Percentiles rank a stretch among this genome's conserved stretches.
Conservation (phyloP, 129 eudicot genomes). For the Sambucus nigra region DNA sequence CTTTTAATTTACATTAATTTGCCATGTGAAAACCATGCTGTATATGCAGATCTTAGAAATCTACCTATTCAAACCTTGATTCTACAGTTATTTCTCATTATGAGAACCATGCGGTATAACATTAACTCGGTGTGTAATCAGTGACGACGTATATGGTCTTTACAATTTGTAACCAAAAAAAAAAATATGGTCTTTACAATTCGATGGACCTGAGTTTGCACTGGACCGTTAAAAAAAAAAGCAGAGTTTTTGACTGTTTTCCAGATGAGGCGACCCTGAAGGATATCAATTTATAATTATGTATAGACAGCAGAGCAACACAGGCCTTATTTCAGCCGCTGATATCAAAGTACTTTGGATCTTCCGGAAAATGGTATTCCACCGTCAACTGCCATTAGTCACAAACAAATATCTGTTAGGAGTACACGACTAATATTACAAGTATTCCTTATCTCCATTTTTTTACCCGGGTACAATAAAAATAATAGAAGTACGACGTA, state of each 20-base stretch:
- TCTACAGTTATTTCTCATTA: not conserved
- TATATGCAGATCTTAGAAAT: too few relatives aligned
- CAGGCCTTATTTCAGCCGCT: constrained; percentile 40
- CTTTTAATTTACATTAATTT: too few relatives aligned
- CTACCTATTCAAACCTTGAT: too few relatives aligned
- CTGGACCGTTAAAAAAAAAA: too few relatives aligned
- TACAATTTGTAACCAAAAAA: too few relatives aligned
- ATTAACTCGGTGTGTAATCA: not conserved
- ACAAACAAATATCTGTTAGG: constrained; percentile 17
- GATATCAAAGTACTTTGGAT: constrained; percentile 76
- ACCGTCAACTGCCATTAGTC: constrained; percentile 54
- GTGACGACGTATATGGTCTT: too few relatives aligned
- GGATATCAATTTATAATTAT: not conserved
- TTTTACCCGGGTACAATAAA: too few relatives aligned
- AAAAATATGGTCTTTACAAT: not conserved
- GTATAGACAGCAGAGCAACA: constrained; percentile 12
- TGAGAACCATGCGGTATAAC: not conserved
- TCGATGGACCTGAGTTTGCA: not conserved
- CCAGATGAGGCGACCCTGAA: not conserved
- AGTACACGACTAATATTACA: too few relatives aligned
- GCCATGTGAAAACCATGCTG: too few relatives aligned
- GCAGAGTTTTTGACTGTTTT: not conserved
- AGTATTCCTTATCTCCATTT: too few relatives aligned
- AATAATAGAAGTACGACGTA: too few relatives aligned
- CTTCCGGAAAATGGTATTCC: constrained; percentile 71